phyloP scores from a whole-genome alignment of 257 asterid genomes.

The Phtheirospermum japonicum region DNA sequence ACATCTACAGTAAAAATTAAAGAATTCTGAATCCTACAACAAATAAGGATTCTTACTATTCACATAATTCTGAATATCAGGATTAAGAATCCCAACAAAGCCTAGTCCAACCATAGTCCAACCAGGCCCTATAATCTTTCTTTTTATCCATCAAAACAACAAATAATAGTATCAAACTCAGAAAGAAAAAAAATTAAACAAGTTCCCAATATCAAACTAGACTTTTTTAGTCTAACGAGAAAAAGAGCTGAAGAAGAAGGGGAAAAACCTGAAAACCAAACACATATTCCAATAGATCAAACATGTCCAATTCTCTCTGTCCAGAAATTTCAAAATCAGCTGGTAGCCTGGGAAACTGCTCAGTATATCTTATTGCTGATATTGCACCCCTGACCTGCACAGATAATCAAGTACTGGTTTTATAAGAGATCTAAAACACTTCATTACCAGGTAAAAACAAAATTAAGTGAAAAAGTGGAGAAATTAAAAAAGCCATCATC shows the following conservation, averaged over 20 bases:
- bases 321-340: conserved; percentile 62
- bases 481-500: neutral
- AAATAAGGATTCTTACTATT: too few species aligned
- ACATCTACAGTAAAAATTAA: too few species aligned
- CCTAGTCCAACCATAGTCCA: too few species aligned
- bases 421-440: conserved; percentile 13
- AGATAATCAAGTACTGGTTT: conserved; percentile 21
- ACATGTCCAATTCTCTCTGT: conserved; percentile 80
- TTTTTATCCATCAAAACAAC: conserved; percentile 7
- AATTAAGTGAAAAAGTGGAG: conserved; percentile 2
- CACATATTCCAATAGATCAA: conserved; percentile 86
- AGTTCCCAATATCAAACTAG: conserved; percentile 16
- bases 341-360: conserved; percentile 84
- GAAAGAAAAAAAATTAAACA: conserved; percentile 12
- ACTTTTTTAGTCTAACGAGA: neutral
- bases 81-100: too few species aligned
- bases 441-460: conserved; percentile 5
- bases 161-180: conserved; percentile 7
- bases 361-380: conserved; percentile 71
- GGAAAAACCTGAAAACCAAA: conserved; percentile 87
- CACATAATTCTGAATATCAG: too few species aligned
- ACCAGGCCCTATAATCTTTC: neutral
- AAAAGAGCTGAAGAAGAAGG: neutral
- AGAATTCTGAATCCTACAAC: too few species aligned
- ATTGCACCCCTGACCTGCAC: conserved; percentile 83